Percentiles rank a stretch among this genome's conserved stretches.
phyloP scores from a whole-genome alignment of 2,329 filamentous ascomycete species.

The Stemphylium lycopersici region DNA sequence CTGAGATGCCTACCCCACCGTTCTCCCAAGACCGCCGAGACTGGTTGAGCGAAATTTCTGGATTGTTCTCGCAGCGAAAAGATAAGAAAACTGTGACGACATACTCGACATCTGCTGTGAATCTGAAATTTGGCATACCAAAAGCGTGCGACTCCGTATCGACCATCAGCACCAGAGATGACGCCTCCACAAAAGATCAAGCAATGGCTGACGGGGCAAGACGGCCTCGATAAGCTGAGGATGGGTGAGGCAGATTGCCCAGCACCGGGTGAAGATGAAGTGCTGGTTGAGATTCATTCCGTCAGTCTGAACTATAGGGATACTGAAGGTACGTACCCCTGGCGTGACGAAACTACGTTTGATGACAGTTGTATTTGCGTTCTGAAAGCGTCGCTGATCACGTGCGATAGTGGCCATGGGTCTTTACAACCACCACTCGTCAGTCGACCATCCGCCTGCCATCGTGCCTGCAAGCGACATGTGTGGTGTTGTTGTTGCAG shows the following conservation, averaged over 20 bases:
- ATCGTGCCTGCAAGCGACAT: constrained; percentile 74
- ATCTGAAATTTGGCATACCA: constrained; percentile 2
- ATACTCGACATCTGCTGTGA: constrained; percentile 15
- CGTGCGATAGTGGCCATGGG: constrained; percentile 64
- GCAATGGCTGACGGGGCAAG: constrained; percentile 52
- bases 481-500: constrained; percentile 65
- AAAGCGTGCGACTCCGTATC: constrained; percentile 18
- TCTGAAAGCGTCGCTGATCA: constrained; percentile 8
- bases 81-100: constrained; percentile 16
- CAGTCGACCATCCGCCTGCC: constrained; percentile 49
- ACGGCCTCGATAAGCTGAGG: constrained; percentile 52
- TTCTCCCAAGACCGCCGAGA: constrained; percentile 46
- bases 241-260: constrained; percentile 44
- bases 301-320: constrained; percentile 63
- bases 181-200: constrained; percentile 40
- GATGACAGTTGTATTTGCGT: not conserved
- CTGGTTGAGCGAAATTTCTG: constrained; percentile 43
- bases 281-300: constrained; percentile 59
- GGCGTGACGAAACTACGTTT: no score
- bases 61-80: constrained; percentile 30
- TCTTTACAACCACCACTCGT: constrained; percentile 69
- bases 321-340: constrained; percentile 47
- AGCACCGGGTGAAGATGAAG: constrained; percentile 49
- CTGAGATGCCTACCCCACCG: constrained; percentile 44
- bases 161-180: constrained; percentile 24